Evolutionary conservation across 2,329 filamentous ascomycete genomes (phyloP), one percentile per base, ranked within the genome.

Genomic region (Arthrobotrys megalospora): DNA sequence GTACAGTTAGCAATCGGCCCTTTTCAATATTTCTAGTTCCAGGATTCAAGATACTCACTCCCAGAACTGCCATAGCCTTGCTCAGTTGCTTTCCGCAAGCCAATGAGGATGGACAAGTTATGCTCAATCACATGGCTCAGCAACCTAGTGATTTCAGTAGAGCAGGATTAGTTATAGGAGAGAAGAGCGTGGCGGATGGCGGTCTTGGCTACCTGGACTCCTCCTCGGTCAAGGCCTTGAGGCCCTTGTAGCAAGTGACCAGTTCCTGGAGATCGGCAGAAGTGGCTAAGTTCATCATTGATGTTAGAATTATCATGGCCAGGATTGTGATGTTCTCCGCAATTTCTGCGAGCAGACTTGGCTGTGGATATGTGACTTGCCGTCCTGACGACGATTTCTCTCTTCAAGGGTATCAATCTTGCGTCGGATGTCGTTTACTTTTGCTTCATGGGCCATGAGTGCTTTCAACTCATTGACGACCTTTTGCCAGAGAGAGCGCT

Each of bases 391-490:
- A 38, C 67, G 50, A 48, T 67, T 78, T 32, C 75, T 71, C 28
- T 78, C 75, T 48, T 78, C 75, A 8, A 78, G 48, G 24, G 75
- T 78, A 58, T 78, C 75, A 8, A 78, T 78, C 53, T 78, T 78
- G n/a, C 75, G 75, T 58, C 67, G 24, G 7, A 64, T 78, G 28
- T 78, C 75, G 14, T 72, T 78, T 32, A 78, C 63, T 72, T 68
- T 71, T 7, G 75, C 75, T 45, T 78, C 75, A 24, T 81, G 80
- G 5, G 41, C 63, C 67, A 80, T 79, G 47, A 81, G 81, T 3
- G 80, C 80, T 41, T 81, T 81, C 24, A 82, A 58, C 52, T 80
- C 81, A 19, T 79, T 81, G 43, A 81, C 81, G 45, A 82, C 81
- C 73, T 80, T 81, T 12, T 80, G 77, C 81, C 81, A 82, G 19